Percentiles rank a stretch among this genome's conserved stretches.
phyloP scores from a whole-genome alignment of 495 filamentous ascomycete genomes.

The Trichoderma reesei region DNA sequence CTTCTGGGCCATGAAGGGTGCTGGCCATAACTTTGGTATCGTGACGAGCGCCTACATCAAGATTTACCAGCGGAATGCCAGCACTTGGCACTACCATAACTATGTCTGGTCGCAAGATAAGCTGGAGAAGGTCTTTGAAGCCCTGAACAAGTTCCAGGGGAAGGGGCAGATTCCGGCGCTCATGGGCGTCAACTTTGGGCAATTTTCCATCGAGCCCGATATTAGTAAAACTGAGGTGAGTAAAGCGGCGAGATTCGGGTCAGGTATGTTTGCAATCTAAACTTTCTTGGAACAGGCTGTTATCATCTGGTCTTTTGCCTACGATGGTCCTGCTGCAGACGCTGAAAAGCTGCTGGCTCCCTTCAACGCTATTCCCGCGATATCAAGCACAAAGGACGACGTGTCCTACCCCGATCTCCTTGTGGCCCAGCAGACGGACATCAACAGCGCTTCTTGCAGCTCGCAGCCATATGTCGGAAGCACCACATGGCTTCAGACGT shows the following conservation, averaged over 20 bases:
- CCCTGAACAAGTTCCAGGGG: conserved; percentile 29
- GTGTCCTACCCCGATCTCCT: conserved; percentile 15
- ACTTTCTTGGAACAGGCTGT: background rate
- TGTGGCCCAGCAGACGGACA: conserved; percentile 3
- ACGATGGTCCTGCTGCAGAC: conserved; percentile 14
- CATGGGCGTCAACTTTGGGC: conserved; percentile 4
- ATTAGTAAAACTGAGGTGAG: background rate
- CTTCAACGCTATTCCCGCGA: conserved; percentile 16
- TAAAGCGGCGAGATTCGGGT: background rate
- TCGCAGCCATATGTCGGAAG: background rate
- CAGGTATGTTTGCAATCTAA: no score
- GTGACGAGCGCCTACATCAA: conserved; percentile 44
- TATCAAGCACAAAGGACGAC: conserved; percentile 12
- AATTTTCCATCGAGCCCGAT: background rate
- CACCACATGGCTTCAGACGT: conserved; percentile 12
- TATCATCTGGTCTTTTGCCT: conserved; percentile 18
- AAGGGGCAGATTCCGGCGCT: background rate
- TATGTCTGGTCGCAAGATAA: conserved; percentile 36
- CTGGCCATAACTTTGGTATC: conserved; percentile 53
- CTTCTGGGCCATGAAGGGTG: conserved; percentile 50
- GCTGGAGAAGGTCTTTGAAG: conserved; percentile 37
- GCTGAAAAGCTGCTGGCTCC: conserved; percentile 15
- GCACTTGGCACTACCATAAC: conserved; percentile 21
- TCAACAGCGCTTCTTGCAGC: background rate
- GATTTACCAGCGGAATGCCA: conserved; percentile 13